Evolutionary conservation across 2,329 filamentous ascomycete species (phyloP), one percentile per base, ranked within the genome.

Genomic region (Curvularia hawaiiensis): DNA sequence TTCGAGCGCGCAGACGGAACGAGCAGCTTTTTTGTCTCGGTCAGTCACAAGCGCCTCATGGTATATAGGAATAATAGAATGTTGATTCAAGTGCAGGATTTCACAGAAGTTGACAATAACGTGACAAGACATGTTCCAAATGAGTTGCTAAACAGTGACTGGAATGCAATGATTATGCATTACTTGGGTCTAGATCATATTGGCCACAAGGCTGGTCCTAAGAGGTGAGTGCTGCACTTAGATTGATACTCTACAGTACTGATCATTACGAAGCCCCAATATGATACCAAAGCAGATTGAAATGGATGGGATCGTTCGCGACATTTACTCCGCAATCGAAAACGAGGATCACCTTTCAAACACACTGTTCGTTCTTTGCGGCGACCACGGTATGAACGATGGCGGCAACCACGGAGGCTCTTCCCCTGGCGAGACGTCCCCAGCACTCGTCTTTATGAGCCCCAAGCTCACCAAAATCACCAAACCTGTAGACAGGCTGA

Each of bases 351-450:
- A 97, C 74, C 85, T 97, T 1, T 73, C 85, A 31, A 90, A 90
- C 4, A 92, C 94, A 0, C 79, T 99, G 2, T 84, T 99, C 45
- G 88, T 99, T 3, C 79, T 99, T 7, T 92, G 89, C 55, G 95
- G 95, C 54, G 96, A 99, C 69, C 95, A 99, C 73, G 95, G 95
- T n/a, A 99, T 99, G 95, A 99, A 98, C 67, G 94, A 98, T 67
- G 95, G 91, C 20, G 95, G 95, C 2, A 98, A 98, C 66, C 95
- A 99, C 73, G 95, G 95, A 30, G 95, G 94, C 39, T 97, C 94
- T 10, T 93, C 93, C 0, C 86, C 92, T 1, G 94, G 95, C 43
- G 95, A 99, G 79, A 98, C 95, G 1, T 97, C 94, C 0, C 90
- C 95, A 0, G 95, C 95, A 16, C 79, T 99, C 10, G 85, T 97